These are phyloP conservation scores for Plasmodium vivax DNA, from an alignment of 169 alveolate species.

Conservation along the genomic window DNA sequence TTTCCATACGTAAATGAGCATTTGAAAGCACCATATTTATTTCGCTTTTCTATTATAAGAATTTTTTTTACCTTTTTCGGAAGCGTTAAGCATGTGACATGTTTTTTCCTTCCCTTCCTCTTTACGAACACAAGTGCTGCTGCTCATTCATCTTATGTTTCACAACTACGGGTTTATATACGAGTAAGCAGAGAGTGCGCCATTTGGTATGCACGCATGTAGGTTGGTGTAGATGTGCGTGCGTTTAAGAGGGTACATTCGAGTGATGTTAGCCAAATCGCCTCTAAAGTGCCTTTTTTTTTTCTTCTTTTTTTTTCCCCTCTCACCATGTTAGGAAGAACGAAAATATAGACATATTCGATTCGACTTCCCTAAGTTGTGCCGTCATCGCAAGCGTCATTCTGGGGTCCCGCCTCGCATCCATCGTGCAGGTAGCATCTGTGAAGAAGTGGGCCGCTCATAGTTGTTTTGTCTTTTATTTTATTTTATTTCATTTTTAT, in stretches of 20 bases:
- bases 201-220: not conserved
- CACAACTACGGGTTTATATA: constrained; percentile 64
- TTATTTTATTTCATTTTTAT: not conserved
- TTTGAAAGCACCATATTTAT: not conserved
- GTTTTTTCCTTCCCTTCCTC: not conserved
- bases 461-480: not conserved
- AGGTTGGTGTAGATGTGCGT: not conserved
- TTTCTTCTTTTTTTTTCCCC: not conserved
- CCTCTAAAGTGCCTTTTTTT: not conserved
- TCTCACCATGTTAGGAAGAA: constrained; percentile 21
- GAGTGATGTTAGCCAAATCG: not conserved
- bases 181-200: constrained; percentile 24
- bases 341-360: constrained; percentile 69
- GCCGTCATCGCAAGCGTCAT: constrained; percentile 73
- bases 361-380: constrained; percentile 69
- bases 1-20: constrained; percentile 36
- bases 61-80: not conserved
- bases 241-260: not conserved
- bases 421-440: constrained; percentile 36
- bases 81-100: not conserved
- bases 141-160: constrained; percentile 55
- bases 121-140: constrained; percentile 23
- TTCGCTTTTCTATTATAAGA: not conserved
- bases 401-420: constrained; percentile 60
- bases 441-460: not conserved